A percentile compares a stretch with the other conserved stretches of the same genome.
phyloP scores from a whole-genome alignment of 805 yeast genomes.

The Cyberlindnera mycetangii region DNA sequence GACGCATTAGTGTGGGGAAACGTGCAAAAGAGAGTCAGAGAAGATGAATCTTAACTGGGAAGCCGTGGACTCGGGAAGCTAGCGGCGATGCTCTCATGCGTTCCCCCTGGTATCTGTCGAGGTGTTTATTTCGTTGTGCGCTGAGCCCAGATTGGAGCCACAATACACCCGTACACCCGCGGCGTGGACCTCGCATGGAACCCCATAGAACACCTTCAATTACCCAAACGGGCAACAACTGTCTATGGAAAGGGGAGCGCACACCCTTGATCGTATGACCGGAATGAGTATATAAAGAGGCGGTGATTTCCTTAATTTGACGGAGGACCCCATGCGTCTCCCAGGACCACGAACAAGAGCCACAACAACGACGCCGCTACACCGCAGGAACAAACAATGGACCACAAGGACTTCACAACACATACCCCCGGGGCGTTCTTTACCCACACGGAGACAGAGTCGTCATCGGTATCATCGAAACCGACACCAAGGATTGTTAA shows the following conservation, averaged over 20 bases:
- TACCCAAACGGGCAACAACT: background rate
- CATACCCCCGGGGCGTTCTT: constrained; percentile 2
- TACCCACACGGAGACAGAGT: background rate
- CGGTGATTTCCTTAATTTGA: too few relatives aligned
- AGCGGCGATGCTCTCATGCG: too few relatives aligned
- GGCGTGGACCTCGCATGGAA: background rate
- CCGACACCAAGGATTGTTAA: constrained; percentile 2
- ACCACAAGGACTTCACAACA: constrained; percentile 2
- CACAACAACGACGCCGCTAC: background rate
- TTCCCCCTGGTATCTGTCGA: too few relatives aligned
- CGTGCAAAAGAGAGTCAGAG: too few relatives aligned
- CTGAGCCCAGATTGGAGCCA: constrained; percentile 1
- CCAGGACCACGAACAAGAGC: background rate
- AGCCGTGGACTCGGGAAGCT: too few relatives aligned
- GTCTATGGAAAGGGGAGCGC: too few relatives aligned
- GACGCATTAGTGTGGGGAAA: too few relatives aligned
- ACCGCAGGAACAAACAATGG: background rate
- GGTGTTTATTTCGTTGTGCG: too few relatives aligned
- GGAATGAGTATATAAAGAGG: background rate
- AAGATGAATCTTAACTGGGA: too few relatives aligned
- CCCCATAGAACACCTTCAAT: background rate
- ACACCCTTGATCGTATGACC: background rate
- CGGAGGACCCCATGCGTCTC: too few relatives aligned
- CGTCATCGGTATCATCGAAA: background rate
- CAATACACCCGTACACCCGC: constrained; percentile 3